Evolutionary conservation across 2,329 filamentous ascomycete species (phyloP).

Genomic region (Teratosphaeria epicoccoides): DNA sequence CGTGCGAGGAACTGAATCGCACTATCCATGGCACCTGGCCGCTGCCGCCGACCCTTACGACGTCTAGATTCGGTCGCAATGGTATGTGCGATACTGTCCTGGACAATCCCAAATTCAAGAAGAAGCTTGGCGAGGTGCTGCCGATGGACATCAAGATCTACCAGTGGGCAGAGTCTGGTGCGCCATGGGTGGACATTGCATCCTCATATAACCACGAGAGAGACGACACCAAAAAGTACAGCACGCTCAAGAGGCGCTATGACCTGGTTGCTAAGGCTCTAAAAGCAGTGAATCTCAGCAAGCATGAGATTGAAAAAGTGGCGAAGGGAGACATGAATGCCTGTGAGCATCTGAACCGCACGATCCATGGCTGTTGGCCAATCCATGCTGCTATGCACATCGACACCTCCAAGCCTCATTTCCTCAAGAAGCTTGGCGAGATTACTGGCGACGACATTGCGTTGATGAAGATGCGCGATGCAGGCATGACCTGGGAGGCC

Average conservation of each 20-base stretch:
- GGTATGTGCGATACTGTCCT: not conserved
- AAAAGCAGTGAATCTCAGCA: not conserved
- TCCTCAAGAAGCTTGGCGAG: not conserved
- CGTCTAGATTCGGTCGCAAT: not conserved
- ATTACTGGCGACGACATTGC: not conserved
- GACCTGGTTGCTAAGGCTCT: constrained; percentile 3
- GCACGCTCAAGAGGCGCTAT: constrained; percentile 6
- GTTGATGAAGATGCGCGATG: not conserved
- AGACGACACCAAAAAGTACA: not conserved
- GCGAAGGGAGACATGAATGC: not conserved
- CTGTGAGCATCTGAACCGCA: not conserved
- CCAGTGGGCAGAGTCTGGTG: constrained; percentile 7
- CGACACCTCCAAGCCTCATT: not conserved
- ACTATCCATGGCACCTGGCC: not conserved
- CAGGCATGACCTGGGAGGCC: not conserved
- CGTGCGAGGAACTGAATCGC: not conserved
- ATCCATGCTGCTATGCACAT: not conserved
- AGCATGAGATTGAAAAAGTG: not conserved
- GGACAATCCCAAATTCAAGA: not conserved
- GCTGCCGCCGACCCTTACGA: not conserved
- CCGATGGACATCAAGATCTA: constrained; percentile 8
- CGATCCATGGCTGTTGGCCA: not conserved
- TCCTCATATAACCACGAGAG: constrained; percentile 2
- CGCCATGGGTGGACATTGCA: constrained; percentile 6
- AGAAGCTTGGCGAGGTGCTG: constrained; percentile 6